phyloP scores from a whole-genome alignment of 352 stramenopile genomes.

The Globisporangium ultimum region DNA sequence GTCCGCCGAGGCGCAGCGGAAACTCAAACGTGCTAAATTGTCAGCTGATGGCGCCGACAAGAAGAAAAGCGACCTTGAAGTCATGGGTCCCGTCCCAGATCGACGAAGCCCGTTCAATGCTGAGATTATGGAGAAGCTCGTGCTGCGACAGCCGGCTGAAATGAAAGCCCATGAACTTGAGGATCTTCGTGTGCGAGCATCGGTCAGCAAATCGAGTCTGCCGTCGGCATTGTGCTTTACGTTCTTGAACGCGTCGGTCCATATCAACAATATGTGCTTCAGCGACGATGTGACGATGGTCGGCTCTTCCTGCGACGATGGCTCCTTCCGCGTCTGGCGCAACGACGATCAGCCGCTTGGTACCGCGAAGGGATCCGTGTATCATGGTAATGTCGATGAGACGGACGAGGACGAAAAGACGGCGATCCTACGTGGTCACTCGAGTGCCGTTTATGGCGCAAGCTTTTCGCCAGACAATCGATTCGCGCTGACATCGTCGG shows the following conservation, averaged over 20 bases:
- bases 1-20: slow-evolving; percentile 40
- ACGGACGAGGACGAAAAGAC: slow-evolving; percentile 68
- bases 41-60: slow-evolving; percentile 28
- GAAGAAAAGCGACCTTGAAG: slow-evolving; percentile 55
- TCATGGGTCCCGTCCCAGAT: slow-evolving; percentile 61
- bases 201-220: slow-evolving; percentile 45
- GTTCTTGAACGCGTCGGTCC: slow-evolving; percentile 68
- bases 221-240: slow-evolving; percentile 79
- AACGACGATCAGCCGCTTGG: slow-evolving; percentile 77
- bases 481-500: slow-evolving; percentile 79
- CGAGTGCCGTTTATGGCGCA: slow-evolving; percentile 79
- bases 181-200: slow-evolving; percentile 50
- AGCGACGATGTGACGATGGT: slow-evolving; percentile 78
- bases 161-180: slow-evolving; percentile 72
- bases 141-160: slow-evolving; percentile 58
- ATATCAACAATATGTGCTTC: slow-evolving; percentile 84
- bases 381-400: slow-evolving; percentile 44
- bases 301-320: slow-evolving; percentile 65
- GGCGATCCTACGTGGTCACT: slow-evolving; percentile 70
- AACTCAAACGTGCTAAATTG: slow-evolving; percentile 55
- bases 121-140: slow-evolving; percentile 76
- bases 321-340: slow-evolving; percentile 77
- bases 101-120: slow-evolving; percentile 65
- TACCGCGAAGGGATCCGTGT: slow-evolving; percentile 55
- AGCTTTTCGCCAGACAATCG: slow-evolving; percentile 85